Base-by-base conservation (phyloP, 2,329 filamentous ascomycete genomes). In the Polytolypa hystricis region DNA sequence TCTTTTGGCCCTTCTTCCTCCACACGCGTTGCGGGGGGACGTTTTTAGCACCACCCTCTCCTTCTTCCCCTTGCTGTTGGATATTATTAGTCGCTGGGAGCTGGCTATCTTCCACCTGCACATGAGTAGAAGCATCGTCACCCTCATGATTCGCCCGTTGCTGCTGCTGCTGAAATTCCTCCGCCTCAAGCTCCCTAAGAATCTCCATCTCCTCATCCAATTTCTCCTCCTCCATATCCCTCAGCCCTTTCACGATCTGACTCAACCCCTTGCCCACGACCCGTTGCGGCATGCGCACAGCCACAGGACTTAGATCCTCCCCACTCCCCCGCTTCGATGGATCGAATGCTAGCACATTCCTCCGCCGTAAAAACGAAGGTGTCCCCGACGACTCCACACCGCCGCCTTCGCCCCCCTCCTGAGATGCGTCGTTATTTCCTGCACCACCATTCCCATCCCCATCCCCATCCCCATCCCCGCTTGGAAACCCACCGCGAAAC, bases 1-100 rank as follows among this genome's bases (percentile, higher is more conserved):
- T 54, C 43, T 69, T 69, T 42, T 67, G 66, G 2, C 64, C 65
- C 45, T 62, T 67, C 51, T 68, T 69, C 48, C 65, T 67, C 49
- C 55, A 66, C 10, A 40, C 38, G n/a, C 39, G 46, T 16, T 47
- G 27, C 20, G 31, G 31, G 5, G 42, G 25, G 12, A 37, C 44
- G 35, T 18, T 23, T 3, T 23, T 33, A 5, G 19, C 25, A 25
- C 39, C 36, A 4, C 25, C 33, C 6, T 42, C 47, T 29, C 28
- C 30, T 3, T 37, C 35, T 31, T 16, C 21, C 7, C 35, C 38
- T n/a, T n/a, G n/a, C n/a, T n/a, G n/a, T n/a, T n/a, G n/a, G n/a
- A n/a, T n/a, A 9, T 17, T 39, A 12, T 42, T 41, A 16, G 19
- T 28, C 8, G 3, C 12, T 4, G 40, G 34, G 0, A 39, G 35